A percentile compares a stretch with the other conserved stretches of the same genome.
Evolutionary conservation across 2,329 filamentous ascomycete genomes (phyloP).

Genomic region (Aureobasidium sp.): DNA sequence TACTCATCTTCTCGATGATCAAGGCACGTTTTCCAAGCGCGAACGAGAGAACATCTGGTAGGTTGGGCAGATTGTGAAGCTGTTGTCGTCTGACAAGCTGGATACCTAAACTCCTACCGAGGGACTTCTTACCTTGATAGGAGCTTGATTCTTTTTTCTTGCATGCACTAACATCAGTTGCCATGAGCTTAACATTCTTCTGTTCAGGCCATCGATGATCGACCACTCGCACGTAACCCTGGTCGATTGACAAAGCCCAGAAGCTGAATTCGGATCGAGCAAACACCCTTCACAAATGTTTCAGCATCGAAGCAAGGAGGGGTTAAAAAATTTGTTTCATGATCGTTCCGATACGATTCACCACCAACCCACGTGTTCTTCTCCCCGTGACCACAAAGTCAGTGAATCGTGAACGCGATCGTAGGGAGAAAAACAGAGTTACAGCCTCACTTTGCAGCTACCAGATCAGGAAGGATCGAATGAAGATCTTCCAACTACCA

Average conservation of each 20-base stretch:
- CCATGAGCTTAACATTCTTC: conserved; percentile 6
- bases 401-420: neutral
- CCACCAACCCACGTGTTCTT: neutral
- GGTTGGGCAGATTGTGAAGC: neutral
- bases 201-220: neutral
- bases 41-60: neutral
- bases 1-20: neutral
- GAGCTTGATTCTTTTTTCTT: neutral
- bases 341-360: neutral
- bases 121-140: neutral
- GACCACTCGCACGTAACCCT: neutral
- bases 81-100: neutral
- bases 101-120: neutral
- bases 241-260: neutral
- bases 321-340: neutral
- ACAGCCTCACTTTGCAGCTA: conserved; percentile 7
- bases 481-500: conserved; percentile 1
- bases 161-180: neutral
- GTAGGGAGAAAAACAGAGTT: neutral
- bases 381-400: neutral
- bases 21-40: no score
- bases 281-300: neutral
- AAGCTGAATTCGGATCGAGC: conserved; percentile 2
- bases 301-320: neutral
- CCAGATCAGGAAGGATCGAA: neutral